Evolutionary conservation across 2,329 filamentous ascomycete genomes (phyloP).

Genomic region (Amauroascus niger): DNA sequence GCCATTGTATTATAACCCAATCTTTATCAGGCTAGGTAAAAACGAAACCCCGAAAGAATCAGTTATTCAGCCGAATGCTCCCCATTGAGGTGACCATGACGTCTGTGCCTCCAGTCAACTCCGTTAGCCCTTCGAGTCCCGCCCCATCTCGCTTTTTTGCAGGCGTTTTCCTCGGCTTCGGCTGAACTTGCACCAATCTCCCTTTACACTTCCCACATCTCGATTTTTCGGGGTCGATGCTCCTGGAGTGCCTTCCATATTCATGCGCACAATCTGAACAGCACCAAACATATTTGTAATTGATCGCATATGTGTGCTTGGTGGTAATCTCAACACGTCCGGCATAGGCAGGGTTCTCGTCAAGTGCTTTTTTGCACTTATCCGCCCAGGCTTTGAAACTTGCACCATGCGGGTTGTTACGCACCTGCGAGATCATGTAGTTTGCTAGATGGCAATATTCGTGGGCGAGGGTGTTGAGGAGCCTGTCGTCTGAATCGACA

Average conservation of each 20-base stretch:
- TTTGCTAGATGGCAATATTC: conserved; percentile 93
- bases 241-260: conserved; percentile 77
- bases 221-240: conserved; percentile 62
- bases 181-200: conserved; percentile 65
- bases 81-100: not conserved
- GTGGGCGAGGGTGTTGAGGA: conserved; percentile 87
- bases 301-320: conserved; percentile 79
- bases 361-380: conserved; percentile 31
- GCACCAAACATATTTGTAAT: conserved; percentile 84
- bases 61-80: not conserved
- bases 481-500: conserved; percentile 63
- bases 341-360: conserved; percentile 46
- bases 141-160: conserved; percentile 21
- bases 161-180: conserved; percentile 49
- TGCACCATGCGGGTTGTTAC: conserved; percentile 67
- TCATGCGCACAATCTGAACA: conserved; percentile 60
- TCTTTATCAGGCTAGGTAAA: not conserved
- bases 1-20: not conserved
- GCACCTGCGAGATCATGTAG: conserved; percentile 72
- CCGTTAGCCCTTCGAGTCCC: not conserved
- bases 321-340: conserved; percentile 69
- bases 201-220: conserved; percentile 69
- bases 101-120: not conserved
- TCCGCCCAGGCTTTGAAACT: conserved; percentile 67
- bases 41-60: not conserved